These are phyloP conservation scores for Chaetomidium leptoderma DNA, from an alignment of 495 filamentous ascomycete species.

Conservation along the genomic window DNA sequence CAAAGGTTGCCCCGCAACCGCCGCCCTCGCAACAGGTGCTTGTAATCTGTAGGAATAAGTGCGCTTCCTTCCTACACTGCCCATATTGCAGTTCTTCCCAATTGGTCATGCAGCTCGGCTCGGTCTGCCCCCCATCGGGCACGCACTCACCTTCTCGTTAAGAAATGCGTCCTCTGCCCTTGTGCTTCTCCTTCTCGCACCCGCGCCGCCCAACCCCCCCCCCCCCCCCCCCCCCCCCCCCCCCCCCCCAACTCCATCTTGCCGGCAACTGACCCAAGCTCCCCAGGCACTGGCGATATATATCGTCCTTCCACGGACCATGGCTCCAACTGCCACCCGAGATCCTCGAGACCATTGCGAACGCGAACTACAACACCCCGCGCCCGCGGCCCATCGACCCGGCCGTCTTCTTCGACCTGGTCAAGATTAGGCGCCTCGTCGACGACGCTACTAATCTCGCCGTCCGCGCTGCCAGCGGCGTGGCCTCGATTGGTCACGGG, in stretches of 20 bases:
- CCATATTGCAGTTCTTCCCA: not conserved
- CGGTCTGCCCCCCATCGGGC: not conserved
- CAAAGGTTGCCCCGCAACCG: constrained; percentile 16
- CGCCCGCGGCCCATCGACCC: constrained; percentile 74
- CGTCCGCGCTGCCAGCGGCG: constrained; percentile 68
- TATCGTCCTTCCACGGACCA: constrained; percentile 77
- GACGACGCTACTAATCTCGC: constrained; percentile 73
- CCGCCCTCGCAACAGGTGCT: constrained; percentile 6
- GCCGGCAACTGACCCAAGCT: not conserved
- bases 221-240: no score
- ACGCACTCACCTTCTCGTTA: no score
- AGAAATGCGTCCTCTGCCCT: no score
- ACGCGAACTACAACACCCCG: constrained; percentile 71
- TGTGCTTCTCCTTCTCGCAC: no score
- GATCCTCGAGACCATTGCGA: constrained; percentile 70
- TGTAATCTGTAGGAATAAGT: constrained; percentile 22
- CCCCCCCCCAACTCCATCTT: no score
- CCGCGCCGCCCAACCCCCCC: no score
- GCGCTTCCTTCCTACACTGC: constrained; percentile 4
- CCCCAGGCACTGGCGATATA: constrained; percentile 72
- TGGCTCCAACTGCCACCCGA: constrained; percentile 84
- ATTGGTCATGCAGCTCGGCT: not conserved
- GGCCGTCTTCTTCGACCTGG: constrained; percentile 73
- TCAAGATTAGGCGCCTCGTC: constrained; percentile 71
- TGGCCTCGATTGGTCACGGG: constrained; percentile 58